phyloP scores from a whole-genome alignment of 208 protist species.

The Leishmania major region DNA sequence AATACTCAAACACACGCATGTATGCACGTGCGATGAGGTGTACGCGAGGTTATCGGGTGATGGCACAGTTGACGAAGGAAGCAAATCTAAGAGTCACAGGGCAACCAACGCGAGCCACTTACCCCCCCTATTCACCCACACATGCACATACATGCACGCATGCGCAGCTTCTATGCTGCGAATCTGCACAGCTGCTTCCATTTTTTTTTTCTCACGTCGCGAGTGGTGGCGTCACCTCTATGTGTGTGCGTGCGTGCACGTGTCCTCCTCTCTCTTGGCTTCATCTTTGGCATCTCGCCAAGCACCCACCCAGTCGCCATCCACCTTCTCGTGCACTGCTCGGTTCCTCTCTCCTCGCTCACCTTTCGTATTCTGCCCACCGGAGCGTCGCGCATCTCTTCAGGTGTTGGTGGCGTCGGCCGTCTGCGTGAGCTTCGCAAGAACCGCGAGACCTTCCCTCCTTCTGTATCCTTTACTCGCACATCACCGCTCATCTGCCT shows the following conservation, averaged over 20 bases:
- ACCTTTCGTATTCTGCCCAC: neutral
- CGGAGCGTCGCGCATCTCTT: neutral
- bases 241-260: neutral
- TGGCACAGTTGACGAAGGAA: neutral
- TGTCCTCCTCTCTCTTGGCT: neutral
- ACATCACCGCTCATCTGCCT: neutral
- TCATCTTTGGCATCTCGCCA: neutral
- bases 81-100: neutral
- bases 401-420: neutral
- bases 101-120: neutral
- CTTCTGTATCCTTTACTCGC: neutral
- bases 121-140: neutral
- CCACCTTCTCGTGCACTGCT: neutral
- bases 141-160: neutral
- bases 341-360: neutral
- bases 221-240: neutral
- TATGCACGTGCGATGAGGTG: neutral
- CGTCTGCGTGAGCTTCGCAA: neutral
- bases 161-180: neutral
- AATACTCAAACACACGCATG: neutral
- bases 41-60: neutral
- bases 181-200: neutral
- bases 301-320: neutral
- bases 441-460: neutral
- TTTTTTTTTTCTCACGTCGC: neutral